Evolutionary conservation across 1,284 basidiomycete genomes (phyloP).

Genomic region (Ustilago tritici): DNA sequence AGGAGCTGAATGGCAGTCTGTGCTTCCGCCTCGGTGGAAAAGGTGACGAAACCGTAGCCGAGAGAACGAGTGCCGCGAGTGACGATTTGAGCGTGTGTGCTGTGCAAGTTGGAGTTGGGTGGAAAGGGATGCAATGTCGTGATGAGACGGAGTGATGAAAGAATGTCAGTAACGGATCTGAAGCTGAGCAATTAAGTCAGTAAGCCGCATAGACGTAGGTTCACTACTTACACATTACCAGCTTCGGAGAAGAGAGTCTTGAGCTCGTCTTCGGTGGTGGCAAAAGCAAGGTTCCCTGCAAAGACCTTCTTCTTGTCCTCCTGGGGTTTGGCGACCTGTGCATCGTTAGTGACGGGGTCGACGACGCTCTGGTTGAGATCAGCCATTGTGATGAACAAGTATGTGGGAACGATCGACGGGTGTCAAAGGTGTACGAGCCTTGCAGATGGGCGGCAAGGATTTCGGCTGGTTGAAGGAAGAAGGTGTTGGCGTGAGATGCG

Average conservation of each 20-base stretch:
- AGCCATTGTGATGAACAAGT: conserved; percentile 33
- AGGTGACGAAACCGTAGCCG: conserved; percentile 67
- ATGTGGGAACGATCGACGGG: not conserved
- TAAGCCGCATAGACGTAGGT: not conserved
- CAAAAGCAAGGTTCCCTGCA: conserved; percentile 63
- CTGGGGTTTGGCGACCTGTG: conserved; percentile 28
- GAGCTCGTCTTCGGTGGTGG: conserved; percentile 64
- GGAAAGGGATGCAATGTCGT: not conserved
- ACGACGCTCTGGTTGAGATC: conserved; percentile 52
- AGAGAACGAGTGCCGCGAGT: conserved; percentile 66
- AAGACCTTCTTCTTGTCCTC: conserved; percentile 52
- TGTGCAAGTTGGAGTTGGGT: conserved; percentile 10
- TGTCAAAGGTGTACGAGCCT: not conserved
- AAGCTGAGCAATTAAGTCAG: not conserved
- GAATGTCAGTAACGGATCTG: not conserved
- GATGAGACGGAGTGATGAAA: not conserved
- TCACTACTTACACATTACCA: conserved; percentile 56
- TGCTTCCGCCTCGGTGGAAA: conserved; percentile 59
- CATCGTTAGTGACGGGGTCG: conserved; percentile 50
- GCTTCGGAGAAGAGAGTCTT: conserved; percentile 60
- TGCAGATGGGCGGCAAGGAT: not conserved
- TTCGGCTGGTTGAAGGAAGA: not conserved
- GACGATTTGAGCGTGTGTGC: conserved; percentile 63
- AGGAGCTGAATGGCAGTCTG: conserved; percentile 58
- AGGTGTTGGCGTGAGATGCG: not conserved